phyloP scores from a whole-genome alignment of 495 filamentous ascomycete genomes.

The Penicillium coprophilum region DNA sequence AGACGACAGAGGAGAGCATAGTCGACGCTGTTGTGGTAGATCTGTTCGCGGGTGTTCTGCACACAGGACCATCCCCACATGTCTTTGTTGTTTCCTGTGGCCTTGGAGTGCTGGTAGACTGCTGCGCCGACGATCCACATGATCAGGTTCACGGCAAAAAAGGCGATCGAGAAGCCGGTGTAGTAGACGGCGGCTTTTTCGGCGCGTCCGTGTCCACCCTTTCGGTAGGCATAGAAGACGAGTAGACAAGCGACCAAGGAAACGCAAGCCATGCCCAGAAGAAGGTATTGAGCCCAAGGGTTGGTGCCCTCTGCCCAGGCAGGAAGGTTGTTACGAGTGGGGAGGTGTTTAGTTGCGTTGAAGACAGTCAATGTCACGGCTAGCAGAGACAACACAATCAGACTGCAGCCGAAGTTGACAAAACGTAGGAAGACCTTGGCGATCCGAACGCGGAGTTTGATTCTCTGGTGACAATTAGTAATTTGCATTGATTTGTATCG shows the following conservation, averaged over 20 bases:
- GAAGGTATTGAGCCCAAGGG: slow-evolving; percentile 84
- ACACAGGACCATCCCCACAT: slow-evolving; percentile 97
- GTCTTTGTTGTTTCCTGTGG: slow-evolving; percentile 72
- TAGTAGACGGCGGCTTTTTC: slow-evolving; percentile 94
- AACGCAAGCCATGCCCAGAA: slow-evolving; percentile 73
- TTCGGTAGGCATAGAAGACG: slow-evolving; percentile 85
- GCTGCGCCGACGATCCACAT: slow-evolving; percentile 91
- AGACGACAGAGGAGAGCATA: slow-evolving; percentile 90
- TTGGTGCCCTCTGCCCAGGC: slow-evolving; percentile 79
- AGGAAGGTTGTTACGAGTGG: slow-evolving; percentile 73
- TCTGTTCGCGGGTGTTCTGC: slow-evolving; percentile 71
- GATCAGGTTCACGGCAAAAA: slow-evolving; percentile 90
- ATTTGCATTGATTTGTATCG: background rate
- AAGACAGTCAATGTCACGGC: slow-evolving; percentile 85
- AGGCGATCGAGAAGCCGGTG: slow-evolving; percentile 83
- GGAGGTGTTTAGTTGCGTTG: slow-evolving; percentile 71
- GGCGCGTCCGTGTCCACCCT: slow-evolving; percentile 82
- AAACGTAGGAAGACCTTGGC: slow-evolving; percentile 92
- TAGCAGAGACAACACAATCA: slow-evolving; percentile 89
- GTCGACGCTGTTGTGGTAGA: slow-evolving; percentile 76
- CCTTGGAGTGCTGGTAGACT: slow-evolving; percentile 73
- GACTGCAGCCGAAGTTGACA: slow-evolving; percentile 93
- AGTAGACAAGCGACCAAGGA: slow-evolving; percentile 76
- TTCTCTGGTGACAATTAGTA: slow-evolving; percentile 58
- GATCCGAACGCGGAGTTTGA: slow-evolving; percentile 88